Evolutionary conservation across 257 asterid species (phyloP), one percentile per base, ranked within the genome.

Genomic region (Solanum bukasovii): DNA sequence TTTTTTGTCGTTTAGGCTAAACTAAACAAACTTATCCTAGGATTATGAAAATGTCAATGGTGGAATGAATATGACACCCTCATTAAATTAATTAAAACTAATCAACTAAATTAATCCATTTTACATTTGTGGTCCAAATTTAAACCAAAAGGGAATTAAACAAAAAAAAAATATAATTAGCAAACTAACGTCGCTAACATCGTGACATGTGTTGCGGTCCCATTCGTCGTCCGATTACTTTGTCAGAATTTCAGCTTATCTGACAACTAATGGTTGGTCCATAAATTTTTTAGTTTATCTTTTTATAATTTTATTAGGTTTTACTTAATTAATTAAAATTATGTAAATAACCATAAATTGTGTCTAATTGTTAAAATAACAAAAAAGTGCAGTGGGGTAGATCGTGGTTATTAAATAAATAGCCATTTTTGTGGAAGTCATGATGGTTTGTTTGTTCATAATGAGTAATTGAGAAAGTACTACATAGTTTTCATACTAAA

Each of bases 11-110:
- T 87, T 84, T 78, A 72, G 85, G 63, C 71, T 83, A 83, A 38
- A 81, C 34, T 90, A 92, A 91, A 90, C 88, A 88, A 91, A 86
- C 65, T 89, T 90, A 89, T 91, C 91, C 86, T 52, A 73, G 86
- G 84, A 82, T 59, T 85, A 83, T 68, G 87, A 87, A 89, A 85
- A 83, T 90, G 92, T 88, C 90, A 87, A 83, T 37, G 79, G 88
- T 83, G 85, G 87, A 85, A 85, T 85, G 78, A 81, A 46, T 46
- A 81, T 46, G 85, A 82, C 85, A 82, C 29, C 42, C 3, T 82
- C 3, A 82, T 49, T 82, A 65, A 67, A 25, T 68, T 68, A 68
- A 38, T 18, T 85, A 44, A 37, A 85, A 37, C 2, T 87, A 71
- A 74, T 63, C 63, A 56, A 9, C 25, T 35, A 84, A 77, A 18